Percentiles rank a stretch among this genome's conserved stretches.
These are phyloP conservation scores for Coffea eugenioides DNA, from an alignment of 257 asterid genomes.

Conservation along the genomic window DNA sequence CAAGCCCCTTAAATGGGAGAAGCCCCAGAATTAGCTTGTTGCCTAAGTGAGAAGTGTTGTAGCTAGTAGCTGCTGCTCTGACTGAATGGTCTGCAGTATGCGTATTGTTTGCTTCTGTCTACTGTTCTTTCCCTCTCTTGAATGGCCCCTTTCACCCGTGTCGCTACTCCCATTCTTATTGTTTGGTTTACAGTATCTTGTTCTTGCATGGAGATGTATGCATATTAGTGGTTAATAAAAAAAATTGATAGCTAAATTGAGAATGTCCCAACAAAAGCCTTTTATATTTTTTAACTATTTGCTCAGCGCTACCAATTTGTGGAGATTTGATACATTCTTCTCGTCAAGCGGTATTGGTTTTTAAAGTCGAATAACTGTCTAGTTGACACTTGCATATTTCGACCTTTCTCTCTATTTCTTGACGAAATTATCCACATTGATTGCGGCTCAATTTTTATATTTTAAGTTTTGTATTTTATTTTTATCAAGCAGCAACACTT, in stretches of 20 bases:
- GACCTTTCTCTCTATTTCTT: too few species aligned
- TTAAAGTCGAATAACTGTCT: too few species aligned
- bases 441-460: too few species aligned
- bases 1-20: constrained; percentile 59
- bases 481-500: too few species aligned
- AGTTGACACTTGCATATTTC: too few species aligned
- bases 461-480: too few species aligned
- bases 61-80: constrained; percentile 13
- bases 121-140: not conserved
- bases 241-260: not conserved
- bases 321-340: too few species aligned
- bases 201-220: constrained; percentile 8
- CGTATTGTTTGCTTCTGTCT: constrained; percentile 7
- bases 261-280: too few species aligned
- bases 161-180: not conserved
- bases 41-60: not conserved
- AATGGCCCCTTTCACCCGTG: not conserved
- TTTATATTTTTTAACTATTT: too few species aligned
- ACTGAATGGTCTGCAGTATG: constrained; percentile 11
- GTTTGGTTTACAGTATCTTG: not conserved
- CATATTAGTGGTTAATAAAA: constrained; percentile 1
- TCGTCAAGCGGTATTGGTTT: too few species aligned
- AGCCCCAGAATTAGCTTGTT: constrained; percentile 29
- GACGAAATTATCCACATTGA: too few species aligned
- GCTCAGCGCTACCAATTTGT: too few species aligned